These are phyloP conservation scores for Penicillium ucsense DNA, from an alignment of 495 filamentous ascomycete genomes.

Conservation along the genomic window DNA sequence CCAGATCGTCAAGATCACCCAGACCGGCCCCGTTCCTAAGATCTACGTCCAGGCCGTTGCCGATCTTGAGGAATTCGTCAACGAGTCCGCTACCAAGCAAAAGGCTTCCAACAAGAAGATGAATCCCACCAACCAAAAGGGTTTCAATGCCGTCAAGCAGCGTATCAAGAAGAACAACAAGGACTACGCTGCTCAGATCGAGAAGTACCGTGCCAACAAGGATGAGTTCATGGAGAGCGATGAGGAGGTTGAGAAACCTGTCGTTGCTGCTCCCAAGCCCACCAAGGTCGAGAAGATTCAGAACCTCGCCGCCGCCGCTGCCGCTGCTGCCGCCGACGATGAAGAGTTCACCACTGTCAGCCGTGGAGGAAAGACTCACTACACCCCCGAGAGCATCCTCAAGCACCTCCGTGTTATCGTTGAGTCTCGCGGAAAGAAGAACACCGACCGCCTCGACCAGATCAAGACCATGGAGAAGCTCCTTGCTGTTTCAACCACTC, in stretches of 20 bases:
- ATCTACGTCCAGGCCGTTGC: slow-evolving; percentile 86
- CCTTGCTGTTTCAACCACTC: slow-evolving; percentile 71
- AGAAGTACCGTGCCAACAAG: slow-evolving; percentile 75
- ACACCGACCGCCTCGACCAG: slow-evolving; percentile 89
- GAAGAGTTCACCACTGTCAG: slow-evolving; percentile 83
- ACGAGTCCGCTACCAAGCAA: slow-evolving; percentile 86
- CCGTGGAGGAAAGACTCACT: slow-evolving; percentile 75
- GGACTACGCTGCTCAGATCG: slow-evolving; percentile 78
- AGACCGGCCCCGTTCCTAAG: slow-evolving; percentile 72
- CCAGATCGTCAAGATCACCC: slow-evolving; percentile 67
- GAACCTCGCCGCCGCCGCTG: slow-evolving; percentile 21
- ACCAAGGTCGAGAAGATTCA: slow-evolving; percentile 39
- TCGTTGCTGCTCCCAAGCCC: slow-evolving; percentile 20
- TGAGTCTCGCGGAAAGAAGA: slow-evolving; percentile 96
- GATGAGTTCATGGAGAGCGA: slow-evolving; percentile 81
- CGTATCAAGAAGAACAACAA: slow-evolving; percentile 97
- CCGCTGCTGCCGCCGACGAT: slow-evolving; percentile 51
- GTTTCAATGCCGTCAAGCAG: slow-evolving; percentile 93
- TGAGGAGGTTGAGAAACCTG: slow-evolving; percentile 52
- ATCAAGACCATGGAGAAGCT: slow-evolving; percentile 97
- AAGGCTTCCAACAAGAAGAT: slow-evolving; percentile 97
- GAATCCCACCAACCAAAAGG: slow-evolving; percentile 90
- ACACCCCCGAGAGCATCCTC: slow-evolving; percentile 94
- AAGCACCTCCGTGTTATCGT: slow-evolving; percentile 90
- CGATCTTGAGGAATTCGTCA: slow-evolving; percentile 92